These are phyloP conservation scores for Arthrocladium fulminans DNA, from an alignment of 2,329 filamentous ascomycete species.

Conservation along the genomic window DNA sequence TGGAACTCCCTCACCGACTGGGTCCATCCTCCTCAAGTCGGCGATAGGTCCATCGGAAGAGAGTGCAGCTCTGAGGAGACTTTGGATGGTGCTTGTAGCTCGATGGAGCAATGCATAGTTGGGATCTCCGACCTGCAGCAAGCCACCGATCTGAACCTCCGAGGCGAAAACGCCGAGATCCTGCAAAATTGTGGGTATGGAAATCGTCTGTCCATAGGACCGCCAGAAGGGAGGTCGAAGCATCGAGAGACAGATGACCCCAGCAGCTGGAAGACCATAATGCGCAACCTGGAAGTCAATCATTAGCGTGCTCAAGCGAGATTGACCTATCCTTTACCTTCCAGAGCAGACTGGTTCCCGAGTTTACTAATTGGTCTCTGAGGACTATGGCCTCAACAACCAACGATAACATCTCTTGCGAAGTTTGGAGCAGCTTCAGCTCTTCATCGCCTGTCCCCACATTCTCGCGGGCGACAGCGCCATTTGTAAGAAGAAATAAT, in stretches of 20 bases:
- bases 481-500: background rate
- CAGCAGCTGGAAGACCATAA: slow-evolving; percentile 28
- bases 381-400: slow-evolving; percentile 18
- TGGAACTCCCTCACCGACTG: no score
- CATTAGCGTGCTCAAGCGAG: slow-evolving; percentile 19
- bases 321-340: background rate
- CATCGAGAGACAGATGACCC: slow-evolving; percentile 27
- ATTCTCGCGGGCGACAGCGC: background rate
- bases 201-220: no score
- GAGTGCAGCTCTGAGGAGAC: background rate
- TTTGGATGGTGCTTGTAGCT: background rate
- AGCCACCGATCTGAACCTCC: background rate
- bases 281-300: slow-evolving; percentile 17
- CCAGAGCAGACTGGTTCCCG: background rate
- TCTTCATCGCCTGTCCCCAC: no score
- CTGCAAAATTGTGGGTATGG: no score
- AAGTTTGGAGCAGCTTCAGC: background rate
- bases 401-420: background rate
- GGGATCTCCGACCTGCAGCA: background rate
- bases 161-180: background rate
- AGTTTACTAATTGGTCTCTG: background rate
- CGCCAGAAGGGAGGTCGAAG: slow-evolving; percentile 18
- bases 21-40: background rate
- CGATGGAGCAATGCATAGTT: background rate
- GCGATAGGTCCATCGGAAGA: background rate